phyloP scores from a whole-genome alignment of 352 stramenopile genomes.

The Pythium sp. region DNA sequence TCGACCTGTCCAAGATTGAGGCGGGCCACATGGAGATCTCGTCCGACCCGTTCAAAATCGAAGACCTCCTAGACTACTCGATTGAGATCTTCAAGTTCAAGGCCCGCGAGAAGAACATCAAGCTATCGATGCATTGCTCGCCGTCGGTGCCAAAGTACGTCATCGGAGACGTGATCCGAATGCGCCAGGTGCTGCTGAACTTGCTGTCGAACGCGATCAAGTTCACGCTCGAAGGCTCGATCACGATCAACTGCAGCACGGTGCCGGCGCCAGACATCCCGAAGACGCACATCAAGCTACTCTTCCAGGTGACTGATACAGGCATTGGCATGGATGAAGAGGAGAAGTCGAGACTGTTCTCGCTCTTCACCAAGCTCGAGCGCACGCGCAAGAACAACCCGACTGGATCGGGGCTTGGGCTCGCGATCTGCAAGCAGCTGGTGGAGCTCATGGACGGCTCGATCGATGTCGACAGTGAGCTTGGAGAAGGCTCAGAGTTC shows the following conservation, averaged over 20 bases:
- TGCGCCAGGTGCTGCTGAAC: conserved; percentile 74
- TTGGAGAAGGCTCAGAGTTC: conserved; percentile 64
- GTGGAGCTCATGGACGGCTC: conserved; percentile 69
- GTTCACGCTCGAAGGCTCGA: conserved; percentile 71
- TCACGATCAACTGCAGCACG: conserved; percentile 61
- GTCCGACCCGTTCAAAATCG: conserved; percentile 72
- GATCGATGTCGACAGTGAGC: conserved; percentile 67
- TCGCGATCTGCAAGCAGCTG: conserved; percentile 75
- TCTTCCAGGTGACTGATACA: conserved; percentile 72
- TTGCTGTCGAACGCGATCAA: conserved; percentile 79
- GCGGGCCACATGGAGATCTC: conserved; percentile 84
- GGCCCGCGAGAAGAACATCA: conserved; percentile 77
- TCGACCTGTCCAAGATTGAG: conserved; percentile 90
- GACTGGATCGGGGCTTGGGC: conserved; percentile 57
- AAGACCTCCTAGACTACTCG: conserved; percentile 70
- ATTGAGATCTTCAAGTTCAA: conserved; percentile 86
- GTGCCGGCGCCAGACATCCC: conserved; percentile 51
- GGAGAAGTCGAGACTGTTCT: conserved; percentile 63
- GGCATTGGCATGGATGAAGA: conserved; percentile 66
- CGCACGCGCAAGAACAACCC: conserved; percentile 68
- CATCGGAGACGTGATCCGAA: conserved; percentile 58
- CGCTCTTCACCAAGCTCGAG: conserved; percentile 64
- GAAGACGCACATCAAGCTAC: conserved; percentile 55
- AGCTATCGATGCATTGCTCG: conserved; percentile 60
- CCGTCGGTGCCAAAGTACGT: conserved; percentile 51